Conservation (phyloP, 2,329 filamentous ascomycete species). For the Helotiales sp. region DNA sequence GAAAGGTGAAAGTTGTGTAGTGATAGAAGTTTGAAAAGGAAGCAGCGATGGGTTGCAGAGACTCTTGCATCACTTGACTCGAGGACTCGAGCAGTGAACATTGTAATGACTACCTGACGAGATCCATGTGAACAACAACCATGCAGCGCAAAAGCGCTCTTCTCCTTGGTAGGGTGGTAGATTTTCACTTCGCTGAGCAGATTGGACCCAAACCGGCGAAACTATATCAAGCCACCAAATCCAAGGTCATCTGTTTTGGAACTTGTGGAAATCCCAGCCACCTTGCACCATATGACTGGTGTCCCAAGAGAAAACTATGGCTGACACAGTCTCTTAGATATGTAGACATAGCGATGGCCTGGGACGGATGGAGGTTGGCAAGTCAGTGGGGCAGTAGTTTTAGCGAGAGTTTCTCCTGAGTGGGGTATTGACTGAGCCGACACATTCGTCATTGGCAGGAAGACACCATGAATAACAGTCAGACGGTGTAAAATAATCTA, state of each 20-base stretch:
- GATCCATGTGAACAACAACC: neutral
- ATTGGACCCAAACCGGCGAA: too few species aligned
- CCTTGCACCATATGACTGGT: neutral
- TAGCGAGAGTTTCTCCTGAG: neutral
- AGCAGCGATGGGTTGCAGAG: neutral
- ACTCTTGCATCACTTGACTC: neutral
- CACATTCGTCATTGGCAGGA: too few species aligned
- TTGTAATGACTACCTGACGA: neutral
- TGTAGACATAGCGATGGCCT: neutral
- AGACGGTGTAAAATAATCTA: too few species aligned
- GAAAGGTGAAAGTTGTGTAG: neutral
- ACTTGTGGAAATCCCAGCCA: too few species aligned
- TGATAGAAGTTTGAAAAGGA: neutral
- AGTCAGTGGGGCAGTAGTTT: neutral
- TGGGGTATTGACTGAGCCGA: too few species aligned
- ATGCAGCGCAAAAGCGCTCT: neutral
- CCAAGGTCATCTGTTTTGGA: neutral
- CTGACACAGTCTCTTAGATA: neutral
- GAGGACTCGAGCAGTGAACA: neutral
- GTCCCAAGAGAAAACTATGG: neutral
- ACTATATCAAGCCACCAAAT: too few species aligned
- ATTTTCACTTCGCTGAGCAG: too few species aligned
- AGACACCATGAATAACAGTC: too few species aligned
- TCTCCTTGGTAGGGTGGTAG: too few species aligned
- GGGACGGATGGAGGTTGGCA: neutral